A percentile compares a stretch with the other conserved stretches of the same genome.
Conservation (phyloP, 176 grass and related monocot genomes). For the Rhynchospora tenuis region DNA sequence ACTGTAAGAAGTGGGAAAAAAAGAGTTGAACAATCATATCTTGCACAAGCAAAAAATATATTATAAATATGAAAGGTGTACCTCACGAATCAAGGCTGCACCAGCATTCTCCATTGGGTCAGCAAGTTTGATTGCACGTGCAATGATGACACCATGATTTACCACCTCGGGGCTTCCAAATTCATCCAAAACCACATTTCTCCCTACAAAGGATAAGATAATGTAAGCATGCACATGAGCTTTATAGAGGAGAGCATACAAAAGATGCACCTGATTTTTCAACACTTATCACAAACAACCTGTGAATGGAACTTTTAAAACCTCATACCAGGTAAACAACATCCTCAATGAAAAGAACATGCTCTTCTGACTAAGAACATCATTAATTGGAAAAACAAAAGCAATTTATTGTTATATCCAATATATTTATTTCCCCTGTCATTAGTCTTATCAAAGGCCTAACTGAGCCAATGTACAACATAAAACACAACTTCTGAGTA, state of each 20-base stretch:
- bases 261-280: background rate
- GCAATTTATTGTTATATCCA: too few relatives aligned
- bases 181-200: slow-evolving; percentile 90
- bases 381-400: too few relatives aligned
- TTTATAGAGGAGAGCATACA: background rate
- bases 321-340: background rate
- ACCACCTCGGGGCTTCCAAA: slow-evolving; percentile 86
- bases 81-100: slow-evolving; percentile 77
- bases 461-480: background rate
- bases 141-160: slow-evolving; percentile 84
- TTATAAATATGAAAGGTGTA: slow-evolving; percentile 23
- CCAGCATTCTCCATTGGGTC: slow-evolving; percentile 93
- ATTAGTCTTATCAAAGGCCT: background rate
- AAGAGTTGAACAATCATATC: background rate
- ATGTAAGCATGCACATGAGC: slow-evolving; percentile 11
- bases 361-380: too few relatives aligned
- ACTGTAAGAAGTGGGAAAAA: background rate
- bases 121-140: slow-evolving; percentile 77
- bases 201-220: slow-evolving; percentile 38
- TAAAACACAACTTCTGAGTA: background rate
- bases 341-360: background rate
- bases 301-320: background rate
- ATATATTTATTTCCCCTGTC: too few relatives aligned
- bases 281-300: background rate
- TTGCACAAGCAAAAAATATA: background rate